Evolutionary conservation across 345 rosid species (phyloP), one percentile per base, ranked within the genome.

Genomic region (Camelina hispida): DNA sequence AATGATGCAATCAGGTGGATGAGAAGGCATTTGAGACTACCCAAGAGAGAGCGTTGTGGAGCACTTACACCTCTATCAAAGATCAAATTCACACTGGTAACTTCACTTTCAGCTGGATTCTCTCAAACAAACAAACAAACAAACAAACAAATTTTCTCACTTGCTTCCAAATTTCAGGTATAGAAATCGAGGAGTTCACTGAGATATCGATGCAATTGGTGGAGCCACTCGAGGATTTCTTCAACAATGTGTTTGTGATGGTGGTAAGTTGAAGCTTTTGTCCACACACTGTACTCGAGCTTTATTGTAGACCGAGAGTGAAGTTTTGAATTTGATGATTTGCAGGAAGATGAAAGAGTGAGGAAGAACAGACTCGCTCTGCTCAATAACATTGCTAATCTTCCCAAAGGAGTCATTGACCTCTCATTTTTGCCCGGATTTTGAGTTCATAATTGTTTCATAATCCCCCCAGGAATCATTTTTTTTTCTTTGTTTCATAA

Each of bases 231-330:
- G 98, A 90, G 76, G 89, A 91, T 71, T 94, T 94, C 82, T 94
- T 94, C 83, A 81, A 91, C 78, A 72, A 87, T 72, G 97, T 91
- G 64, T 91, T 94, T 18, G 97, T 94, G 72, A 94, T 94, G 98
- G 98, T 91, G 98, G 98, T 91, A 83, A 35, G 98, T 84, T 74
- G 12, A 32, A 47, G 18, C 4, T 28, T 25, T 57, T 65, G 68
- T 55, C 48, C 51, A 44, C 22, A 53, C 25, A 17, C 2, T 47
- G 9, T 57, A 16, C 25, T 47, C 16, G 56, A 18, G 55, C 56
- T 47, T 66, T 63, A 47, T 22, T 1, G 17, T 44, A 40, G 34
- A 46, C 51, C 30, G 30, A 28, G 51, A 23, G 52, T 43, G 37
- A 44, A 44, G 23, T 59, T 38, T 28, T 32, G 9, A 34, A 25